Conservation (phyloP, 345 rosid genomes). For the Eucalyptus sp. region DNA sequence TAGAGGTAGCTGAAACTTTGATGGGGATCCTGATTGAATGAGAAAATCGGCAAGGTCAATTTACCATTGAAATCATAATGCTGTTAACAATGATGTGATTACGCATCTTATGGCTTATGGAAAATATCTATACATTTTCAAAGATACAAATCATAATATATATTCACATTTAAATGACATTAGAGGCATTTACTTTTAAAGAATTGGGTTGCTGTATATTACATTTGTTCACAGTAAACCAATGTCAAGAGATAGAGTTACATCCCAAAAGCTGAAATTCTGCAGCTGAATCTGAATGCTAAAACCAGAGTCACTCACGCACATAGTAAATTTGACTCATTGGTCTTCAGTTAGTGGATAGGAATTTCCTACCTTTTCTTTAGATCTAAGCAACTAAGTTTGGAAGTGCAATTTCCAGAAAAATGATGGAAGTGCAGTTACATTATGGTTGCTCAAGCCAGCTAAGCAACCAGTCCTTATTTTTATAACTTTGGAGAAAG, state of each 20-base stretch:
- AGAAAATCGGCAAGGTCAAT: background rate
- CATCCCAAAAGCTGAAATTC: background rate
- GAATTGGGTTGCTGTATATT: background rate
- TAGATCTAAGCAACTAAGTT: background rate
- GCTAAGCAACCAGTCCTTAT: background rate
- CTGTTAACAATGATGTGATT: background rate
- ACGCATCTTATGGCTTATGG: background rate
- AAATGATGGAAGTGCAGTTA: background rate
- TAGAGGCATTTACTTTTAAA: background rate
- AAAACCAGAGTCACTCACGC: background rate
- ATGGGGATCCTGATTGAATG: background rate
- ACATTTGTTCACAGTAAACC: background rate
- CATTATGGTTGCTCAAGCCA: background rate
- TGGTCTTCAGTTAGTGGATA: background rate
- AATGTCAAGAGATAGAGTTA: background rate
- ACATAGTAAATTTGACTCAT: background rate
- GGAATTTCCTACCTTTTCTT: background rate
- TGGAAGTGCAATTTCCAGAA: background rate
- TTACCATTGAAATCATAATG: background rate
- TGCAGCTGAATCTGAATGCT: background rate
- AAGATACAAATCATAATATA: background rate
- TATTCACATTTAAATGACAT: background rate
- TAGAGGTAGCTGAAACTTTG: background rate
- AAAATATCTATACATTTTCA: background rate
- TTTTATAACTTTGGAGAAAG: background rate